A percentile compares a stretch with the other conserved stretches of the same genome.
Evolutionary conservation across 2,329 filamentous ascomycete species (phyloP).

Genomic region (Fusarium scirpi): DNA sequence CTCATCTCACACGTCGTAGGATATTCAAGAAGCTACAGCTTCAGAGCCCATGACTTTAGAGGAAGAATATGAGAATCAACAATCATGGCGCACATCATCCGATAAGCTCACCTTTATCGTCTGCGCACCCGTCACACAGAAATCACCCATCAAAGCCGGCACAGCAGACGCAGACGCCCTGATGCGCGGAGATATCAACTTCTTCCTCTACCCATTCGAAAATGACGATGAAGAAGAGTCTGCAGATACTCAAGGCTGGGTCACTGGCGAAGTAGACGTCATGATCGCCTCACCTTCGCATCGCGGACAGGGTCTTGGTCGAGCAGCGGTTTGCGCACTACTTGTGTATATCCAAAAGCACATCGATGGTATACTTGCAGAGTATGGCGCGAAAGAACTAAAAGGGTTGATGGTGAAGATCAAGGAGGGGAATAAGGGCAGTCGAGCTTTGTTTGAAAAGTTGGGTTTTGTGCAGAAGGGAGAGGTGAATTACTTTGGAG

Average conservation of each 20-base stretch:
- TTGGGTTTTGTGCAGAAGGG: conserved; percentile 66
- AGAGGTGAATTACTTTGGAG: conserved; percentile 69
- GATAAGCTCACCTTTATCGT: conserved; percentile 96
- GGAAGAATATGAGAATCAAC: conserved; percentile 91
- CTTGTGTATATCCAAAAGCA: conserved; percentile 74
- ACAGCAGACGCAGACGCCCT: conserved; percentile 64
- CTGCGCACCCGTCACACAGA: conserved; percentile 63
- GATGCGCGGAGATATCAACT: conserved; percentile 82
- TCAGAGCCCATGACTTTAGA: conserved; percentile 84
- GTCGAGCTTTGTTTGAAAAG: conserved; percentile 63
- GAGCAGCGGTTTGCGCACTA: conserved; percentile 74
- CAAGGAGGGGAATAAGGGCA: conserved; percentile 65
- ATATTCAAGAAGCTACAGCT: conserved; percentile 85
- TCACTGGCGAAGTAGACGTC: conserved; percentile 82
- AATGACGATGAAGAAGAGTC: conserved; percentile 58
- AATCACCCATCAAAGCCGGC: conserved; percentile 48
- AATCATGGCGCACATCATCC: conserved; percentile 81
- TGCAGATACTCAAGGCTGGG: conserved; percentile 35
- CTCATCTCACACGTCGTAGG: conserved; percentile 55
- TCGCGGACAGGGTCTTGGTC: conserved; percentile 74
- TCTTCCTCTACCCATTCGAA: conserved; percentile 78
- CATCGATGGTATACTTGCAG: conserved; percentile 63
- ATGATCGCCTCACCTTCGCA: conserved; percentile 78
- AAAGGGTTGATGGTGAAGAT: conserved; percentile 67
- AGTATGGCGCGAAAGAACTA: conserved; percentile 52